These are phyloP conservation scores for Hordeum vulgare DNA, from an alignment of 176 grass and related monocot genomes.

Conservation along the genomic window DNA sequence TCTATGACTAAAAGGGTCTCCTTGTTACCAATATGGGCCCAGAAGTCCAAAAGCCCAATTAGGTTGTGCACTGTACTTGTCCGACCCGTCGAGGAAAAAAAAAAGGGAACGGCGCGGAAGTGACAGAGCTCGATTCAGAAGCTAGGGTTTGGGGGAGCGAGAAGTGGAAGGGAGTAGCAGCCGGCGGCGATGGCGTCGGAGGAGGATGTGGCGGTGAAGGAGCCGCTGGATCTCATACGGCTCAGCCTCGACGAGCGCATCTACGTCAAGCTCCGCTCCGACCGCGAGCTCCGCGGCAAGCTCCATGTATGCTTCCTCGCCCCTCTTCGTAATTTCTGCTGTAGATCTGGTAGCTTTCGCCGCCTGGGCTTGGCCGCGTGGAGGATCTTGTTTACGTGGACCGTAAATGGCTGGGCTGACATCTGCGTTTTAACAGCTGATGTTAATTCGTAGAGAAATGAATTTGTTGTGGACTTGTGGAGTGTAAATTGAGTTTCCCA, in stretches of 20 bases:
- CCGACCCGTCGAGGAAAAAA: background rate
- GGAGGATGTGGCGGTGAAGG: conserved; percentile 92
- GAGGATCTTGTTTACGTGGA: background rate
- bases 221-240: conserved; percentile 95
- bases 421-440: background rate
- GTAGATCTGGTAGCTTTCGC: background rate
- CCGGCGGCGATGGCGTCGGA: conserved; percentile 35
- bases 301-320: conserved; percentile 55
- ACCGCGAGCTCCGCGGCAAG: conserved; percentile 96
- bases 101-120: background rate
- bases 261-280: conserved; percentile 96
- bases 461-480: background rate
- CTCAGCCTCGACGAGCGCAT: conserved; percentile 99
- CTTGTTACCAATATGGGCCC: background rate
- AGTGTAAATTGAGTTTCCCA: background rate
- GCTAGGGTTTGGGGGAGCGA: conserved; percentile 21
- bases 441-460: background rate
- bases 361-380: background rate
- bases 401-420: rapidly evolving
- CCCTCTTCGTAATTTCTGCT: background rate
- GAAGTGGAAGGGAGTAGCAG: background rate
- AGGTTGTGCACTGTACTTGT: background rate
- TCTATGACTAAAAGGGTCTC: too few relatives aligned
- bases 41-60: background rate
- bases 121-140: background rate